phyloP scores from a whole-genome alignment of 352 stramenopile genomes.

The Pythium dissotocum region DNA sequence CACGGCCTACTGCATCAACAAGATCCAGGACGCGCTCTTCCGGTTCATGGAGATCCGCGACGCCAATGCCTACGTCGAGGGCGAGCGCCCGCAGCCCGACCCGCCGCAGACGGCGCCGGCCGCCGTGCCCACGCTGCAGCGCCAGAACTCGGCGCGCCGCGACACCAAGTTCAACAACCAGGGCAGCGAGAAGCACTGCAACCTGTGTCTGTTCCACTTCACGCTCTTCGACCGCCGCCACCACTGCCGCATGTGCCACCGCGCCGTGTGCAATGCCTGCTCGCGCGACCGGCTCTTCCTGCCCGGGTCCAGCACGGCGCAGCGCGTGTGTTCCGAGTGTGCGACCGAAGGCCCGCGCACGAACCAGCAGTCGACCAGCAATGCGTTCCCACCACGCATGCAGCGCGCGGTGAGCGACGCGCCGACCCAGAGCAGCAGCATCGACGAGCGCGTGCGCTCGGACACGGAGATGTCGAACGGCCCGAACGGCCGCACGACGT shows the following conservation, averaged over 20 bases:
- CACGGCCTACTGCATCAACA: conserved; percentile 87
- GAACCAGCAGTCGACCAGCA: conserved; percentile 33
- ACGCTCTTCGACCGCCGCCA: conserved; percentile 89
- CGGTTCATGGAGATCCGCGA: conserved; percentile 80
- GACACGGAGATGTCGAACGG: conserved; percentile 78
- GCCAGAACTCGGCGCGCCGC: conserved; percentile 47
- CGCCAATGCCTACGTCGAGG: conserved; percentile 75
- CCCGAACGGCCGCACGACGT: conserved; percentile 41
- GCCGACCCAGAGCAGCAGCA: conserved; percentile 28
- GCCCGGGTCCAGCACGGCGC: conserved; percentile 78
- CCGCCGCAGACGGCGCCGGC: conserved; percentile 55
- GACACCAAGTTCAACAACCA: conserved; percentile 68
- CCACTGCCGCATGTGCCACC: conserved; percentile 89
- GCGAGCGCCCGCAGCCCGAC: conserved; percentile 65
- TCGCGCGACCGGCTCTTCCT: conserved; percentile 85
- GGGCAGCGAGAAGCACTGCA: conserved; percentile 87
- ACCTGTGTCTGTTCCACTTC: conserved; percentile 89
- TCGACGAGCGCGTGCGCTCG: conserved; percentile 54
- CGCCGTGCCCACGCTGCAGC: conserved; percentile 38
- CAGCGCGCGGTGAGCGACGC: conserved; percentile 66
- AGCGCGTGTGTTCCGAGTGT: conserved; percentile 88
- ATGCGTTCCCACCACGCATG: conserved; percentile 33
- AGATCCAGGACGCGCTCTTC: conserved; percentile 86
- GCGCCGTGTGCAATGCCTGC: conserved; percentile 86
- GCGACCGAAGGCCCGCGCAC: conserved; percentile 76